These are phyloP conservation scores for Cladophialophora immunda DNA, from an alignment of 2,329 filamentous ascomycete genomes.

Conservation along the genomic window DNA sequence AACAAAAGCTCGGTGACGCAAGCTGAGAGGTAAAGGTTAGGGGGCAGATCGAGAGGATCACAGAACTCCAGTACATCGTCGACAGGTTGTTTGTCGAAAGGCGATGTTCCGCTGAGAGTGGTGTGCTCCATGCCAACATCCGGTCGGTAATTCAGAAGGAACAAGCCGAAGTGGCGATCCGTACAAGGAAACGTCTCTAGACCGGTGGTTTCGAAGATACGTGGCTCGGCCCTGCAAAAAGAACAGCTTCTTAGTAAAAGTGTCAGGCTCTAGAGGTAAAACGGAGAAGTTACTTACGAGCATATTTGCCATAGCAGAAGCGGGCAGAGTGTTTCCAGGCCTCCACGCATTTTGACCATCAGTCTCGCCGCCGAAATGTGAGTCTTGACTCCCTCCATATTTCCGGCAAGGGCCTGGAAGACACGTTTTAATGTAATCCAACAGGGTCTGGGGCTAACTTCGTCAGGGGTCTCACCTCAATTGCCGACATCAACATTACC, in stretches of 20 bases:
- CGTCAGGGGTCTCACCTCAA: conserved; percentile 1
- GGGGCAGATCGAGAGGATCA: neutral
- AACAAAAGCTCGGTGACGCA: neutral
- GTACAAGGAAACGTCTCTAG: conserved; percentile 10
- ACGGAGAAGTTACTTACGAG: neutral
- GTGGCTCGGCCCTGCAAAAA: neutral
- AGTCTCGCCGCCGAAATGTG: neutral
- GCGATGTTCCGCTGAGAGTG: neutral
- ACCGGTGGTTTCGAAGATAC: neutral
- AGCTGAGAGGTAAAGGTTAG: neutral
- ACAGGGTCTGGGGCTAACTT: neutral
- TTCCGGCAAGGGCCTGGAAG: neutral
- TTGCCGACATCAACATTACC: conserved; percentile 4
- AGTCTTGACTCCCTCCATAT: neutral
- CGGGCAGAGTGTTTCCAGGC: neutral
- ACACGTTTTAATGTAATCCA: neutral
- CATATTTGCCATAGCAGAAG: conserved; percentile 9
- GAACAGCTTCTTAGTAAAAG: neutral
- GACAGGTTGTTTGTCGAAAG: neutral
- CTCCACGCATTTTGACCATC: conserved; percentile 14
- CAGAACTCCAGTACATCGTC: neutral
- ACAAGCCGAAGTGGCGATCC: conserved; percentile 8
- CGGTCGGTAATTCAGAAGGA: conserved; percentile 1
- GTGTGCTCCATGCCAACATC: conserved; percentile 1
- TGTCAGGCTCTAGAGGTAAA: neutral